Evolutionary conservation across 768 basidiomycete genomes (phyloP).

Genomic region (Russula vinacea): DNA sequence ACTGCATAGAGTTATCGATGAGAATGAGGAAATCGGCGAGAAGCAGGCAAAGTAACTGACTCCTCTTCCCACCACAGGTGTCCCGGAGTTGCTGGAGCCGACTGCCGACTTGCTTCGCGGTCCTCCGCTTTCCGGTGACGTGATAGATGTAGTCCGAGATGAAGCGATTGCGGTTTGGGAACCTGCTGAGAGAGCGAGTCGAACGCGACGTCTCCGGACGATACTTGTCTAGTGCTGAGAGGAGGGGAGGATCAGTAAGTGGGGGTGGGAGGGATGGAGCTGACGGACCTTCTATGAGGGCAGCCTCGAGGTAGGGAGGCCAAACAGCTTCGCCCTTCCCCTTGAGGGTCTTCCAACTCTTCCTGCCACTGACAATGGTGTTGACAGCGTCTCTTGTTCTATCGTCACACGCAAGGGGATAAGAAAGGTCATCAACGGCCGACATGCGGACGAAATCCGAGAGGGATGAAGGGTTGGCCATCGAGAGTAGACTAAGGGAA

Average conservation of each 20-base stretch:
- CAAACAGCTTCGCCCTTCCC: slow-evolving; percentile 70
- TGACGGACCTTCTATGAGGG: slow-evolving; percentile 63
- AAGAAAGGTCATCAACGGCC: slow-evolving; percentile 29
- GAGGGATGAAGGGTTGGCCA: slow-evolving; percentile 30
- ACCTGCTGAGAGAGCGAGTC: slow-evolving; percentile 68
- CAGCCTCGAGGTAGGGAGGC: slow-evolving; percentile 76
- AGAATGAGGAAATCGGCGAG: slow-evolving; percentile 22
- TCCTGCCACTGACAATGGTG: slow-evolving; percentile 63
- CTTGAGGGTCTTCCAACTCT: slow-evolving; percentile 71
- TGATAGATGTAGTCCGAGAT: slow-evolving; percentile 73
- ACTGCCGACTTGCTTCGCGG: slow-evolving; percentile 77
- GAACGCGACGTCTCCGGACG: slow-evolving; percentile 70
- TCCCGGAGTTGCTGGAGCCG: slow-evolving; percentile 76
- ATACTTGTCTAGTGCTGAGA: slow-evolving; percentile 64
- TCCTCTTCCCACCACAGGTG: slow-evolving; percentile 65
- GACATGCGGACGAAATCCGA: slow-evolving; percentile 31
- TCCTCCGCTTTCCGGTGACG: slow-evolving; percentile 65
- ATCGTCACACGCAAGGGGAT: slow-evolving; percentile 28
- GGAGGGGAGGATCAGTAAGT: slow-evolving; percentile 18
- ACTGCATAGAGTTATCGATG: slow-evolving; percentile 19
- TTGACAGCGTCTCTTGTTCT: slow-evolving; percentile 54
- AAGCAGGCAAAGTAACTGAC: slow-evolving; percentile 44
- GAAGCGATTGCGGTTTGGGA: slow-evolving; percentile 76
- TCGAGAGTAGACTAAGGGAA: slow-evolving; percentile 16
- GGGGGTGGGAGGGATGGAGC: not conserved